Evolutionary conservation across 1,284 basidiomycete species (phyloP).

Genomic region (Ganoderma boninense): DNA sequence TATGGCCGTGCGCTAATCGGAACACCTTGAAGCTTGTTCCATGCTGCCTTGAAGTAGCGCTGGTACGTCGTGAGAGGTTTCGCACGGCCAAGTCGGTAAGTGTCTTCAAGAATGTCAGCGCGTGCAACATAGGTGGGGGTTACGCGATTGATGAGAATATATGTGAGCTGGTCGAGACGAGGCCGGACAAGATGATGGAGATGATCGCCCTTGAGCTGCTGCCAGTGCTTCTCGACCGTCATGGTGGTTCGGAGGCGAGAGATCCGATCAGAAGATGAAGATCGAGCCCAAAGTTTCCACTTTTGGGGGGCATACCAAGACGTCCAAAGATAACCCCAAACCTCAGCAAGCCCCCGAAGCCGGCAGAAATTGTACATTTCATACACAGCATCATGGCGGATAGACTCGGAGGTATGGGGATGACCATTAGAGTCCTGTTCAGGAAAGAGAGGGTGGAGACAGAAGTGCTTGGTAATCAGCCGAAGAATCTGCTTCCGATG

Average conservation of each 20-base stretch:
- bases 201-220: slow-evolving; percentile 21
- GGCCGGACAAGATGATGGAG: slow-evolving; percentile 23
- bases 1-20: slow-evolving; percentile 15
- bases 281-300: slow-evolving; percentile 29
- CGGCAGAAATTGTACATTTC: slow-evolving; percentile 31
- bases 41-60: slow-evolving; percentile 12
- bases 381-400: slow-evolving; percentile 20
- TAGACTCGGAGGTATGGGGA: slow-evolving; percentile 3
- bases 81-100: neutral
- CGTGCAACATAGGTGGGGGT: slow-evolving; percentile 17
- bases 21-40: slow-evolving; percentile 16
- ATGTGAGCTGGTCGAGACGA: slow-evolving; percentile 20
- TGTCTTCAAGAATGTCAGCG: neutral
- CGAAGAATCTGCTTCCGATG: slow-evolving; percentile 26
- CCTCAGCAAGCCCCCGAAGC: slow-evolving; percentile 19
- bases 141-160: slow-evolving; percentile 12
- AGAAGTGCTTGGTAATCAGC: slow-evolving; percentile 27
- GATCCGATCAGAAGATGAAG: slow-evolving; percentile 13
- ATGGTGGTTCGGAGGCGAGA: slow-evolving; percentile 28
- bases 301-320: slow-evolving; percentile 23
- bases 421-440: slow-evolving; percentile 22
- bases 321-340: slow-evolving; percentile 34
- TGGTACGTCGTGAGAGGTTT: neutral
- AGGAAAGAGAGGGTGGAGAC: slow-evolving; percentile 26
- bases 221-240: slow-evolving; percentile 31